Evolutionary conservation across 164 flowering plant species (phyloP).

Genomic region (Platanus orientalis): DNA sequence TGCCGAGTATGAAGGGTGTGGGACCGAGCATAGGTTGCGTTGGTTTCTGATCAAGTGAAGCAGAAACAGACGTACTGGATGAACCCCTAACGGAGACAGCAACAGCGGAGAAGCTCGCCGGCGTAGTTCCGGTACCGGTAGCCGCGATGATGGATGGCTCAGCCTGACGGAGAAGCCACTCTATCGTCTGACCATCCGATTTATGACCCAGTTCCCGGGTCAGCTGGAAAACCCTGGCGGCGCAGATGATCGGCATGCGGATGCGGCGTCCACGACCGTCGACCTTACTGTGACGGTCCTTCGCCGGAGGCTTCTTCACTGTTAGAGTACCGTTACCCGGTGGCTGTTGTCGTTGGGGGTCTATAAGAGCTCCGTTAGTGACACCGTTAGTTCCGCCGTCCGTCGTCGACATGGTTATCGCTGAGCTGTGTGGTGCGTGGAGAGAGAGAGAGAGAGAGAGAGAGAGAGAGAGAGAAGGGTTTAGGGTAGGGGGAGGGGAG

Average conservation of each 20-base stretch:
- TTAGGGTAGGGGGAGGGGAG: neutral
- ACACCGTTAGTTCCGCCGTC: neutral
- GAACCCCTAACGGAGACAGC: neutral
- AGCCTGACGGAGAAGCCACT: conserved; percentile 26
- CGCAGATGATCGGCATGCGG: conserved; percentile 22
- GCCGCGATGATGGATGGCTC: conserved; percentile 24
- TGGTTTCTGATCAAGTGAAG: neutral
- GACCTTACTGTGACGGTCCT: conserved; percentile 29
- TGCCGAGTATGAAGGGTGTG: neutral
- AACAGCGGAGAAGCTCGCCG: neutral
- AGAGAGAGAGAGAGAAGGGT: neutral
- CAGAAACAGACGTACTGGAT: neutral
- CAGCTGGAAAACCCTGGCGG: conserved; percentile 27
- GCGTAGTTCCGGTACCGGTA: conserved; percentile 10
- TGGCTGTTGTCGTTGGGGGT: neutral
- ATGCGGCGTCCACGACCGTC: conserved; percentile 25
- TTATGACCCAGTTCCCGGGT: conserved; percentile 25
- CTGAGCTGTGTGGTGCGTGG: neutral
- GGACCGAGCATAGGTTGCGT: neutral
- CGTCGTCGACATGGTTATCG: neutral
- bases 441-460: neutral
- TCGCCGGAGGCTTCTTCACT: neutral
- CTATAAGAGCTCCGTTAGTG: neutral
- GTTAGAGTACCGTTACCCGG: neutral
- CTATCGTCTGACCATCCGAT: conserved; percentile 29